Percentiles rank a stretch among this genome's conserved stretches.
These are phyloP conservation scores for Stellera chamaejasme DNA, from an alignment of 345 rosid species.

Conservation along the genomic window DNA sequence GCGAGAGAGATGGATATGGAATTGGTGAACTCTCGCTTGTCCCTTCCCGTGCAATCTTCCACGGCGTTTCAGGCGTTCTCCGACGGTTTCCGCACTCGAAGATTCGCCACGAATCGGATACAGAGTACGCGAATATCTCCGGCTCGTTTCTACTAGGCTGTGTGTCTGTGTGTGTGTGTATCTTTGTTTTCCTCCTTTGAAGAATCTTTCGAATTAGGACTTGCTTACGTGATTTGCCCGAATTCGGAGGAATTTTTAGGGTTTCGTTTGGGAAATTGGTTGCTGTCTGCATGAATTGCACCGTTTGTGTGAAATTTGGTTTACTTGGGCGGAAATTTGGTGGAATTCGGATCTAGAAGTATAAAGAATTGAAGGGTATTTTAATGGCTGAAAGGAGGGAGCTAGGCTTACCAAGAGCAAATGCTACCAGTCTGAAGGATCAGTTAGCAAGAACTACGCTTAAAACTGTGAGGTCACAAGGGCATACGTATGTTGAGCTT, in stretches of 20 bases:
- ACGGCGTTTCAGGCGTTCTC: conserved; percentile 35
- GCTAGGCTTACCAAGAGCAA: conserved; percentile 39
- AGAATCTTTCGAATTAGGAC: conserved; percentile 1
- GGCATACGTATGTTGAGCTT: conserved; percentile 70
- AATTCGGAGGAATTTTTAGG: background rate
- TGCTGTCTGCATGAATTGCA: conserved; percentile 8
- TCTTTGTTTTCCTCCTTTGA: background rate
- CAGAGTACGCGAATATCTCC: conserved; percentile 52
- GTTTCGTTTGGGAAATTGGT: conserved; percentile 11
- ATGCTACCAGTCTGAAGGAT: conserved; percentile 45
- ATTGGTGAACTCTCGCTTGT: conserved; percentile 45
- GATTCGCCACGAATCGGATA: conserved; percentile 30
- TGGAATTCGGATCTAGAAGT: background rate
- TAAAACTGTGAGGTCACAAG: conserved; percentile 49
- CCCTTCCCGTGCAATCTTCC: conserved; percentile 22
- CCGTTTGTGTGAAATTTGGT: background rate
- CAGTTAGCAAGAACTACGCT: conserved; percentile 64
- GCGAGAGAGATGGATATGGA: conserved; percentile 39
- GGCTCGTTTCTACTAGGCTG: conserved; percentile 16
- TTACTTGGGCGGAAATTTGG: background rate
- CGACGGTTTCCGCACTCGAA: conserved; percentile 39
- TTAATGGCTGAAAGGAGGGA: conserved; percentile 58
- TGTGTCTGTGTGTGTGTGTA: background rate
- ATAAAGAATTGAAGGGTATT: conserved; percentile 19
- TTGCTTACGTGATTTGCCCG: background rate